Evolutionary conservation across 192 early-diverging fungal genomes (phyloP).

Genomic region (Rhizophagus prolifer): DNA sequence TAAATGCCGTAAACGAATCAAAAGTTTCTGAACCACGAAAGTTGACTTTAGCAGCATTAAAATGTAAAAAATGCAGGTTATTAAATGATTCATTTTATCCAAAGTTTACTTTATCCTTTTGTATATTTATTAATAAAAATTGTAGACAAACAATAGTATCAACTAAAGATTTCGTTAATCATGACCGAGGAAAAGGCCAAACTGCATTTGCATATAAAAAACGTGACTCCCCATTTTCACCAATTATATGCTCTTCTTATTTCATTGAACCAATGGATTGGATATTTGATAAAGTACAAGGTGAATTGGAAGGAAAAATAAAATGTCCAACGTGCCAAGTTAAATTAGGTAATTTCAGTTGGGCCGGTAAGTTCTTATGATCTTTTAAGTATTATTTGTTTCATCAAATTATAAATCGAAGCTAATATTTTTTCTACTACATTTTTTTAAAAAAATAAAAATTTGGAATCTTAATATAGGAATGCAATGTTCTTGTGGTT

Average conservation of each 20-base stretch:
- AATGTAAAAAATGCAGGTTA: conserved; percentile 29
- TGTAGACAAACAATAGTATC: conserved; percentile 57
- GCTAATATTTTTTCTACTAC: too few species aligned
- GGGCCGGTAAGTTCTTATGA: conserved; percentile 55
- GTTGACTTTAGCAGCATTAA: background rate
- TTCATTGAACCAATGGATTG: conserved; percentile 86
- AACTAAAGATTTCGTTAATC: conserved; percentile 64
- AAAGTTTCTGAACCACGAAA: background rate
- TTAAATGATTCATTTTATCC: background rate
- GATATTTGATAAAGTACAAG: conserved; percentile 60
- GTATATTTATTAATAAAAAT: background rate
- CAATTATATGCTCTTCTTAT: conserved; percentile 61
- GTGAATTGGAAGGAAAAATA: conserved; percentile 62
- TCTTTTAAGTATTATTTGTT: background rate
- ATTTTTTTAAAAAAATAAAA: too few species aligned
- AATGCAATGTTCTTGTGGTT: conserved; percentile 75
- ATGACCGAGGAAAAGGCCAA: conserved; percentile 71
- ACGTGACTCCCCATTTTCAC: conserved; percentile 45
- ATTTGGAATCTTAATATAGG: conserved; percentile 14
- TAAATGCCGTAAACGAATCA: background rate
- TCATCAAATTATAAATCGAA: too few species aligned
- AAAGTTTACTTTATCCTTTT: background rate
- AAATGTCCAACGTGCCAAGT: conserved; percentile 76
- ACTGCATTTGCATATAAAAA: conserved; percentile 72
- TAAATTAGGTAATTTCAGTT: conserved; percentile 79